Evolutionary conservation across 2,329 filamentous ascomycete genomes (phyloP).

Genomic region (Fusarium metavorans): DNA sequence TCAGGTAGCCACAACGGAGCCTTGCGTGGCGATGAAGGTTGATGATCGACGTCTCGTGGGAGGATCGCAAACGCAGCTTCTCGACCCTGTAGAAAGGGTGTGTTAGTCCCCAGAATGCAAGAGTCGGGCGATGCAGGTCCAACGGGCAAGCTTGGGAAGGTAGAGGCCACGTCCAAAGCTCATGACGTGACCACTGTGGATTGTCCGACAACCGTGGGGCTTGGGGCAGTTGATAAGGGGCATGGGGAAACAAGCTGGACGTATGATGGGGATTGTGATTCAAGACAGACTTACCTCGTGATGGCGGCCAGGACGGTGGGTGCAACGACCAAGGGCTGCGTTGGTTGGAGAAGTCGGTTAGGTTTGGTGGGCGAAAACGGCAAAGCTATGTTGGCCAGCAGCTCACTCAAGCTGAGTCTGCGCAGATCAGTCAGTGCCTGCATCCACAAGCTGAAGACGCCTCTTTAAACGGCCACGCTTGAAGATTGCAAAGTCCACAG

Average conservation of each 20-base stretch:
- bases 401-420: constrained; percentile 35
- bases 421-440: constrained; percentile 33
- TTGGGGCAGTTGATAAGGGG: constrained; percentile 24
- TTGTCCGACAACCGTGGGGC: constrained; percentile 29
- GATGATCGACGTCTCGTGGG: constrained; percentile 22
- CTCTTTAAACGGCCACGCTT: constrained; percentile 23
- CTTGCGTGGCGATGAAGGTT: constrained; percentile 30
- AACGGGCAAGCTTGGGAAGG: constrained; percentile 14
- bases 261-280: constrained; percentile 8
- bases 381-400: constrained; percentile 35
- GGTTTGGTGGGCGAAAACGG: constrained; percentile 20
- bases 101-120: constrained; percentile 16
- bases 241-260: constrained; percentile 3
- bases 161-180: constrained; percentile 35
- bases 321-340: constrained; percentile 32
- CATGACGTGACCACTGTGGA: constrained; percentile 42
- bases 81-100: constrained; percentile 16
- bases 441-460: constrained; percentile 29
- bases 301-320: constrained; percentile 20
- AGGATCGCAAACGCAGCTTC: constrained; percentile 29
- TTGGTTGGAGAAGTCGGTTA: constrained; percentile 23
- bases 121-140: not conserved
- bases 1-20: constrained; percentile 34
- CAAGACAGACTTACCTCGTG: constrained; percentile 35
- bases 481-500: constrained; percentile 5